Base-by-base conservation (phyloP, 495 filamentous ascomycete species). In the Penicillium manginii region DNA sequence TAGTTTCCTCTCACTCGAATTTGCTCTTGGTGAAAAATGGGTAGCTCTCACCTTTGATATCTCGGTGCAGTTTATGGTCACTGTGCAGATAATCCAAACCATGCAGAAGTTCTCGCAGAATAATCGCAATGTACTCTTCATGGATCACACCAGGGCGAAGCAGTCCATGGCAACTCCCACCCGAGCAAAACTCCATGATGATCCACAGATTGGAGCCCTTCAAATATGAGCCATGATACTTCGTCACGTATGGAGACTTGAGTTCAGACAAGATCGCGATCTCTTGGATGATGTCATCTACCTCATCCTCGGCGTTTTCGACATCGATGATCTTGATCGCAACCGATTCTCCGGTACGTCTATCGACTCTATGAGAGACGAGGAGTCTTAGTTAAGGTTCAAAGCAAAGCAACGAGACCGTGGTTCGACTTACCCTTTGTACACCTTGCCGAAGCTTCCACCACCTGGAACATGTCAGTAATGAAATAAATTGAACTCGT, bases 251-350 rank as follows among this genome's bases (percentile, higher is more conserved):
- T 9, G 90, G 90, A 23, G 92, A 97, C 68, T 92, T 88, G 50
- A 97, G 86, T 74, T 93, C 94, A 12, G 93, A 96, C 49, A 99
- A 80, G 61, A 99, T 96, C 32, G 91, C 88, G 62, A 99, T 98
- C 72, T 99, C 94, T 66, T 96, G 91, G 66, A 98, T 96, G 66
- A 99, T 98, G 73, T 99, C 94, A 72, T 96, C 91, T 48, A 99
- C 94, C 71, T 99, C 94, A 66, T 99, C 94, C 74, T 97, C 94
- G 67, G 92, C 94, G 71, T 91, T 94, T 73, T 99, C 94, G 61
- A 99, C 92, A 66, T 99, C 94, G 70, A 99, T 97, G 60, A 96
- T 82, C 70, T 97, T 99, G 77, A 96, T 96, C 19, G 92, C 93
- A 12, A 96, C 91, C 12, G 91, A 85, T 70, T 92, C 86, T 46